Percentiles rank a stretch among this genome's conserved stretches.
phyloP scores from a whole-genome alignment of 75 land plant genomes.

The Cryptomeria japonica region DNA sequence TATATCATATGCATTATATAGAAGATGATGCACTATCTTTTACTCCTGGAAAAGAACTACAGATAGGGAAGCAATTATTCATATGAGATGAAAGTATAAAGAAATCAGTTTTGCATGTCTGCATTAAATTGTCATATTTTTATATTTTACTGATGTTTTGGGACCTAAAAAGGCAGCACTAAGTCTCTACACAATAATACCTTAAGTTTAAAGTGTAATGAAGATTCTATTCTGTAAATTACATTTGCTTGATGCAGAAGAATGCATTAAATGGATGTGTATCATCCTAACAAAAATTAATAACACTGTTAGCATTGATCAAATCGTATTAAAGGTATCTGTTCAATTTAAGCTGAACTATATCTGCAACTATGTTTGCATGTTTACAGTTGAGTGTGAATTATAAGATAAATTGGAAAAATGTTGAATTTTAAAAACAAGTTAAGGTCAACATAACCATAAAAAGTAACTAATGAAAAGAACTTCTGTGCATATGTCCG shows the following conservation, averaged over 20 bases:
- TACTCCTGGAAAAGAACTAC: not conserved
- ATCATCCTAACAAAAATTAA: not conserved
- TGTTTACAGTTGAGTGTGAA: not conserved
- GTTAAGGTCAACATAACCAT: no score
- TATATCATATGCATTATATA: not conserved
- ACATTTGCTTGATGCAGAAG: not conserved
- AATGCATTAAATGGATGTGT: not conserved
- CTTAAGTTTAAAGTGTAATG: not conserved
- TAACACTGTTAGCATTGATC: not conserved
- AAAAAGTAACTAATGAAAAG: no score
- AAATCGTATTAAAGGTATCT: not conserved
- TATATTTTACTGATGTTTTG: not conserved
- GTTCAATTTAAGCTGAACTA: not conserved
- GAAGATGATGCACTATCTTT: not conserved
- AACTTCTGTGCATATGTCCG: no score
- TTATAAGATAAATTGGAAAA: not conserved
- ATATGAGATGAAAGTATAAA: not conserved
- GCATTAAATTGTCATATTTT: not conserved
- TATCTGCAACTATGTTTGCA: not conserved
- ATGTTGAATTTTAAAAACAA: not conserved
- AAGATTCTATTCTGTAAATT: not conserved
- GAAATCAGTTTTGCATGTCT: not conserved
- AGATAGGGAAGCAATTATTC: not conserved
- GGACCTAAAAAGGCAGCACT: not conserved
- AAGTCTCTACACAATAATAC: not conserved